Conservation (phyloP, 768 basidiomycete genomes). For the Cystofilobasidium ferigula region DNA sequence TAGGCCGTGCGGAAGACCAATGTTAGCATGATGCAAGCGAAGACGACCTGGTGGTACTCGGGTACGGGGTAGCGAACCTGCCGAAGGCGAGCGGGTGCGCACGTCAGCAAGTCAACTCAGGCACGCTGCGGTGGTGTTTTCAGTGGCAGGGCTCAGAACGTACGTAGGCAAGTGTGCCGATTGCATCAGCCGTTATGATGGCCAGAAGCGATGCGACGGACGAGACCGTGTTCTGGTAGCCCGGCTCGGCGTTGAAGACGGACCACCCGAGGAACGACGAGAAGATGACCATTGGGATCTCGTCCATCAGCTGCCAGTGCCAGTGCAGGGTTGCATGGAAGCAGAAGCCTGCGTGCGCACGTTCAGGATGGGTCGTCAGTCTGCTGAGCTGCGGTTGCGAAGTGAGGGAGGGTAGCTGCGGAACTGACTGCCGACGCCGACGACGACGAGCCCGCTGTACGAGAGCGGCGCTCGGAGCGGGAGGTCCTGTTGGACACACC, state of each 20-base stretch:
- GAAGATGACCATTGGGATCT: slow-evolving; percentile 9
- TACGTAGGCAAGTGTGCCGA: not conserved
- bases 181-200: not conserved
- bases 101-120: not conserved
- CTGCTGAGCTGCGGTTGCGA: too few species aligned
- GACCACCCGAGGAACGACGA: slow-evolving; percentile 5
- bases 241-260: slow-evolving; percentile 3
- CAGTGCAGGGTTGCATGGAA: slow-evolving; percentile 7
- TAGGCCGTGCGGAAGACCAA: not conserved
- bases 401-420: not conserved
- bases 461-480: not conserved
- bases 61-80: not conserved
- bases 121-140: not conserved
- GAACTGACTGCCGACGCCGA: slow-evolving; percentile 8
- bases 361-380: too few species aligned
- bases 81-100: not conserved
- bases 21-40: not conserved
- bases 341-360: not conserved
- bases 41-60: not conserved
- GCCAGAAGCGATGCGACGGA: not conserved
- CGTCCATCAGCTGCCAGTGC: not conserved
- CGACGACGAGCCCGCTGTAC: not conserved
- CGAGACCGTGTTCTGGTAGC: not conserved
- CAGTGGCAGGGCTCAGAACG: not conserved
- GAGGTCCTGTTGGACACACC: not conserved